Base-by-base conservation (phyloP, 2,329 filamentous ascomycete genomes). In the Cordyceps javanica region DNA sequence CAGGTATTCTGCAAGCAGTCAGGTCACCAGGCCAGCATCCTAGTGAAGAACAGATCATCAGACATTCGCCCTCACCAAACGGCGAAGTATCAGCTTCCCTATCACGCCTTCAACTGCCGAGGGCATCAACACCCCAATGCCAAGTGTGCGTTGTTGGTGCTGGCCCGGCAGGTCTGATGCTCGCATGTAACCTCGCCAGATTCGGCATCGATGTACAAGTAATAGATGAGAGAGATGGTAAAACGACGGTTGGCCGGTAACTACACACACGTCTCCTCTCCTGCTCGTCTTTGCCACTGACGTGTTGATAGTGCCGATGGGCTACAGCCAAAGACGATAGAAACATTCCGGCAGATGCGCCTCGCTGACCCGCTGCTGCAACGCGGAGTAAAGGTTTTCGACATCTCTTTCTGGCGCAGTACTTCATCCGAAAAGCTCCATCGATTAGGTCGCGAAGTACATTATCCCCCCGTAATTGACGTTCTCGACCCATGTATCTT, bases 281-380 rank as follows among this genome's bases (percentile, higher is more conserved):
- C 14, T 26, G 7, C 36, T 14, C 44, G 21, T 28, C 28, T 23
- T 19, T 34, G 38, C 19, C 21, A 21, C 48, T 58, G 16, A 57
- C 54, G 28, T 36, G 23, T 16, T 10, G 10, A 25, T 64, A 80
- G 78, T 68, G 87, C 87, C 61, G 88, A 91, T 69, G 88, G 88
- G 41, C 75, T 91, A 54, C 88, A 91, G 66, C 88, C 88, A 45
- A 91, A 91, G 72, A 88, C 87, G 1, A 89, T 91, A 64, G 88
- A 91, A 73, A 91, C 88, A 0, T 81, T 90, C 64, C 81, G 83
- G 61, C 87, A 90, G 71, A 83, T 91, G 76, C 78, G 86, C 34
- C 72, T 90, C n/a, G 85, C 83, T n/a, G 86, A 90, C 61, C 75
- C 81, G 2, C 70, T 91, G 30, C 70, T 91, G 42, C 81, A 82